Base-by-base conservation (phyloP, 2,329 filamentous ascomycete genomes). In the Aspergillus novoparasiticus region DNA sequence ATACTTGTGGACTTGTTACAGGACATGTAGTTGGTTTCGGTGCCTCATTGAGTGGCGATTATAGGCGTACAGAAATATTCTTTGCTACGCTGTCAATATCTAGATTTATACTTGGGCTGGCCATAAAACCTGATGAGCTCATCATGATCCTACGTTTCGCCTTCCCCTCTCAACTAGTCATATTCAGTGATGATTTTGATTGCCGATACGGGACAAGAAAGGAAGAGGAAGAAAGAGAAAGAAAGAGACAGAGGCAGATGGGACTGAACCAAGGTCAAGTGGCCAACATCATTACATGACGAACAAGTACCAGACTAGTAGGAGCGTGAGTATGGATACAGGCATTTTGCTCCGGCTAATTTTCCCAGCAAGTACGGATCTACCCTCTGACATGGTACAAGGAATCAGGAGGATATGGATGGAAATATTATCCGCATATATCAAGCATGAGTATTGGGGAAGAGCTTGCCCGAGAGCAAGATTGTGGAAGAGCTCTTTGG, bases 301-400 rank as follows among this genome's bases (percentile, higher is more conserved):
- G 14, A 12, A 12, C 2, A 23, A 46, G 45, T 14, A 26, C 21
- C 43, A 26, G 8, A 6, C 19, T 50, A 28, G 48, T 19, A 19
- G 6, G 10, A 8, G 10, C 16, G 46, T 50, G 46, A 30, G 26
- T 50, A 59, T 36, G 26, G 21, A 23, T 21, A 23, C 45, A 36
- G 39, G 57, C 32, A 50, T 45, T 34, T 51, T 26, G 32, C 26
- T 34, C 36, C 41, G 36, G 34, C 19, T 60, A 57, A 36, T 59
- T 56, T 56, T 16, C 16, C 16, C 26, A 43, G 19, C 23, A 30
- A 53, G 62, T 57, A 64, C 59, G 56, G 59, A 59, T 62, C 59
- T 59, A 51, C n/a, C n/a, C 12, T 48, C 23, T 14, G 45, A 48
- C 19, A 19, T 51, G 48, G 48, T 32, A 51, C 28, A 32, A 32